Evolutionary conservation across 2,329 filamentous ascomycete species (phyloP).

Genomic region (Epichloe uncinata): DNA sequence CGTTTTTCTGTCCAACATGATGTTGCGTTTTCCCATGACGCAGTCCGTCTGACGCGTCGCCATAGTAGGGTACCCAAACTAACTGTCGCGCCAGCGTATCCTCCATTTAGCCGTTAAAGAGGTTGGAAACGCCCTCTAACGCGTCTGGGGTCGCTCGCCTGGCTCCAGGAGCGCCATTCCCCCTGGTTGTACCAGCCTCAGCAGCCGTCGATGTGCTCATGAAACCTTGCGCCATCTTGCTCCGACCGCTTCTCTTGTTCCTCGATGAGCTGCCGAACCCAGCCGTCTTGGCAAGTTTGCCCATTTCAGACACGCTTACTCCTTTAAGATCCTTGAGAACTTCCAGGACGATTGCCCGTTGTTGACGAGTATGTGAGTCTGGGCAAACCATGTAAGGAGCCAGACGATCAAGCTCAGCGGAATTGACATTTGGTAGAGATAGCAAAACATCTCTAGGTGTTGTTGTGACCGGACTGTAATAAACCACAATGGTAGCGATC

Average conservation of each 20-base stretch:
- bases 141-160: conserved; percentile 33
- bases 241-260: conserved; percentile 17
- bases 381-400: conserved; percentile 47
- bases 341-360: conserved; percentile 70
- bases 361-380: conserved; percentile 53
- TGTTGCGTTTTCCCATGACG: too few species aligned
- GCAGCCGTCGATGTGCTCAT: conserved; percentile 38
- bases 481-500: conserved; percentile 72
- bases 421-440: conserved; percentile 63
- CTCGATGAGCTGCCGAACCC: conserved; percentile 19
- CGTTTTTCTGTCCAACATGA: too few species aligned
- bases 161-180: conserved; percentile 13
- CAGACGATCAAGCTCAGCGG: conserved; percentile 51
- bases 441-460: conserved; percentile 68
- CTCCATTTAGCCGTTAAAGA: conserved; percentile 28
- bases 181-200: conserved; percentile 16
- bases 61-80: too few species aligned
- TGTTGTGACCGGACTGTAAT: conserved; percentile 55
- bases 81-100: neutral
- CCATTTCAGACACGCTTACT: conserved; percentile 85
- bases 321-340: conserved; percentile 77
- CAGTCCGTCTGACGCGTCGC: too few species aligned
- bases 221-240: conserved; percentile 51
- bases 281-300: conserved; percentile 54
- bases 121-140: conserved; percentile 40